Conservation (phyloP, 768 basidiomycete genomes). For the Melanogaster broomeanus region DNA sequence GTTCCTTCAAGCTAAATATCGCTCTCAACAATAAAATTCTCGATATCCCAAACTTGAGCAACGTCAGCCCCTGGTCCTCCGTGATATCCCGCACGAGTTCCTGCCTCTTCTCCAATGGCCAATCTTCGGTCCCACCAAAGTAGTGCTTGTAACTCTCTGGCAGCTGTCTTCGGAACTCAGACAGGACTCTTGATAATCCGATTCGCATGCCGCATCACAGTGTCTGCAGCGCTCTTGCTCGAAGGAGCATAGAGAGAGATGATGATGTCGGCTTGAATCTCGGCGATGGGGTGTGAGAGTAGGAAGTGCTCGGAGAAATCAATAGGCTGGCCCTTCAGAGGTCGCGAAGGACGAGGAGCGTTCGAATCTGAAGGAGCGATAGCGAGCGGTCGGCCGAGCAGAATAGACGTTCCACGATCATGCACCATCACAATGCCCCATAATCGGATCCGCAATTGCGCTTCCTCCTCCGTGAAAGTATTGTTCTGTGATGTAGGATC, state of each 20-base stretch:
- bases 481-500: conserved; percentile 68
- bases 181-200: conserved; percentile 79
- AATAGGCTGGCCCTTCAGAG: conserved; percentile 23
- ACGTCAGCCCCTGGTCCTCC: conserved; percentile 79
- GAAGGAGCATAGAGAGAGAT: conserved; percentile 82
- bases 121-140: conserved; percentile 78
- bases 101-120: conserved; percentile 64
- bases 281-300: conserved; percentile 70
- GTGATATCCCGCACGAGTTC: conserved; percentile 73
- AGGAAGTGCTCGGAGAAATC: conserved; percentile 83
- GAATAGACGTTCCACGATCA: conserved; percentile 85
- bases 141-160: conserved; percentile 74
- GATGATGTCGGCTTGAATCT: conserved; percentile 89
- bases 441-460: conserved; percentile 74
- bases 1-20: conserved; percentile 74
- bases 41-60: conserved; percentile 82
- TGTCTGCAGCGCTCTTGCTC: conserved; percentile 65
- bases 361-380: conserved; percentile 84
- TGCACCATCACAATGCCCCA: conserved; percentile 87
- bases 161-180: conserved; percentile 65
- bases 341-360: conserved; percentile 67
- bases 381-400: conserved; percentile 82
- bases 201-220: conserved; percentile 74
- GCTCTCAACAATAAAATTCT: conserved; percentile 78
- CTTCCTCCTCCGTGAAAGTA: conserved; percentile 74